Percentiles rank a stretch among this genome's conserved stretches.
Conservation (phyloP, 2,329 filamentous ascomycete species). For the Penicillium oxalicum region DNA sequence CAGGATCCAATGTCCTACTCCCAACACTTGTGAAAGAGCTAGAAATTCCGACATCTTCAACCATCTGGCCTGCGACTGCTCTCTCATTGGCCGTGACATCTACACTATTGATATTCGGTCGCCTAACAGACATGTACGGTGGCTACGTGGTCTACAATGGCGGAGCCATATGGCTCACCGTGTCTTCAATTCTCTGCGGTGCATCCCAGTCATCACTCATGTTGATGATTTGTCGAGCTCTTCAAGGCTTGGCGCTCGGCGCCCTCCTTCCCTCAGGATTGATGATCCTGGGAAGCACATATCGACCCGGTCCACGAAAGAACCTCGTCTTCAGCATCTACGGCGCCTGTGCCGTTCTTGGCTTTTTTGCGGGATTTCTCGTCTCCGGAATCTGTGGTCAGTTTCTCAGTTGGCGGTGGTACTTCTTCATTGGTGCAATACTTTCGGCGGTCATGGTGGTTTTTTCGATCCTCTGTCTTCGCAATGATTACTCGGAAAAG, state of each 20-base stretch:
- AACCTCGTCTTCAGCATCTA: constrained; percentile 61
- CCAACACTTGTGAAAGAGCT: constrained; percentile 59
- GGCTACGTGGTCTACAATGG: constrained; percentile 58
- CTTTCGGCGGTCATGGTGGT: constrained; percentile 43
- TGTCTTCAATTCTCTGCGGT: constrained; percentile 65
- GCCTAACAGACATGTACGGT: constrained; percentile 57
- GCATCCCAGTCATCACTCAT: constrained; percentile 63
- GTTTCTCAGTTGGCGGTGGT: constrained; percentile 58
- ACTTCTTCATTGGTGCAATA: constrained; percentile 61
- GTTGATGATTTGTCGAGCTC: constrained; percentile 66
- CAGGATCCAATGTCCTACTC: constrained; percentile 65
- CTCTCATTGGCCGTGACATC: constrained; percentile 46
- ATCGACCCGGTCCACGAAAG: constrained; percentile 63
- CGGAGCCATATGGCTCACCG: constrained; percentile 56
- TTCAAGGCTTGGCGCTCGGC: constrained; percentile 68
- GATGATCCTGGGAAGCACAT: constrained; percentile 59
- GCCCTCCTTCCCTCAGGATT: constrained; percentile 65
- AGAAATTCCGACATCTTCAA: constrained; percentile 59
- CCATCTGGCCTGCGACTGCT: constrained; percentile 50
- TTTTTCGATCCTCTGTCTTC: constrained; percentile 46
- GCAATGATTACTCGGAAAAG: constrained; percentile 34
- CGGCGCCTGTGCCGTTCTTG: constrained; percentile 47
- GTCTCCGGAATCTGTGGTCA: constrained; percentile 55
- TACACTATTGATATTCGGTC: constrained; percentile 50
- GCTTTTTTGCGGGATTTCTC: constrained; percentile 55